These are phyloP conservation scores for Phytopythium boreale DNA, from an alignment of 352 stramenopile species.

Conservation along the genomic window DNA sequence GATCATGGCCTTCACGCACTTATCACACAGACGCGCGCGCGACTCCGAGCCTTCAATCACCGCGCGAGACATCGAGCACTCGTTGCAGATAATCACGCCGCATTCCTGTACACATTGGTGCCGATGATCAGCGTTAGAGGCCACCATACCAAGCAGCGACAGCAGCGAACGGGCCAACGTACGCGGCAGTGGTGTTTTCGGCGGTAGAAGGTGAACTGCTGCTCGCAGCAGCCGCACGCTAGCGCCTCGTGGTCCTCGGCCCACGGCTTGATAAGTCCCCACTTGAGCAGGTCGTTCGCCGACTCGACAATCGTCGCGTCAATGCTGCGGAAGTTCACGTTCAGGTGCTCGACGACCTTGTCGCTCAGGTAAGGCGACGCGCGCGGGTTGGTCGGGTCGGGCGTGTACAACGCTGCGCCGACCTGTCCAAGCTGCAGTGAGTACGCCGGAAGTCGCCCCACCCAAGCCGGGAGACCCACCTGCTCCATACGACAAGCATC, in stretches of 20 bases:
- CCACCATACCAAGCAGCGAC: neutral
- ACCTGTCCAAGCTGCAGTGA: conserved; percentile 85
- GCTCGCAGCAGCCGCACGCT: conserved; percentile 67
- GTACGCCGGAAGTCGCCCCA: conserved; percentile 82
- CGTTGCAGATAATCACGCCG: conserved; percentile 82
- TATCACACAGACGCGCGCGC: conserved; percentile 80
- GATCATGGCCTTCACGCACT: conserved; percentile 80
- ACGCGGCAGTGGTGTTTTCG: conserved; percentile 84
- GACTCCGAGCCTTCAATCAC: conserved; percentile 78
- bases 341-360: conserved; percentile 78
- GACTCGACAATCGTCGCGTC: conserved; percentile 71
- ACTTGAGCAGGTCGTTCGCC: conserved; percentile 82
- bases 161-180: conserved; percentile 9
- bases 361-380: conserved; percentile 80
- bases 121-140: neutral
- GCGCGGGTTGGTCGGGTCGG: conserved; percentile 49
- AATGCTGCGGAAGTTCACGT: conserved; percentile 67
- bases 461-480: conserved; percentile 80
- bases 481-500: neutral
- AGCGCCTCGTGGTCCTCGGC: conserved; percentile 82
- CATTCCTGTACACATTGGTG: conserved; percentile 50
- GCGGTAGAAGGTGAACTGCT: conserved; percentile 81
- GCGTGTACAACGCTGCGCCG: conserved; percentile 63
- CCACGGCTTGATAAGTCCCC: conserved; percentile 86
- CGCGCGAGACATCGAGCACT: conserved; percentile 83